Evolutionary conservation across 345 rosid genomes (phyloP).

Genomic region (Excoecaria cochinchinensis): DNA sequence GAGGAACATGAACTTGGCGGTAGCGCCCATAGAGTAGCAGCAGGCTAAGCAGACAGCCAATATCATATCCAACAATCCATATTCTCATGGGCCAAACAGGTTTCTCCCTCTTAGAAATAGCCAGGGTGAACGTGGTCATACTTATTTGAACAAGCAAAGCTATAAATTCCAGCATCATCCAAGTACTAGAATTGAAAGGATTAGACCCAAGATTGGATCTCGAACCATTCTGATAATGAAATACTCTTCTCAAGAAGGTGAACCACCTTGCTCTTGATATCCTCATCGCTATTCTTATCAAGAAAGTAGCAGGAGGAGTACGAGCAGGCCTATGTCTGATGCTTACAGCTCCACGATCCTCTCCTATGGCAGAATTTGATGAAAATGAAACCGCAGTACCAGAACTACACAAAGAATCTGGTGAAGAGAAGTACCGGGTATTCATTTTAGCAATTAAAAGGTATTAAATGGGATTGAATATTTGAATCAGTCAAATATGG

Average conservation of each 20-base stretch:
- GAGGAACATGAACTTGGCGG: conserved; percentile 41
- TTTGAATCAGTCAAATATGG: neutral
- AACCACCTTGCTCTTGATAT: conserved; percentile 95
- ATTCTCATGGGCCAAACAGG: conserved; percentile 94
- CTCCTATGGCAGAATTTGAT: conserved; percentile 41
- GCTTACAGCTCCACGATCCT: conserved; percentile 23
- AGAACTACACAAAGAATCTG: conserved; percentile 45
- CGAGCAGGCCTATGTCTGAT: conserved; percentile 51
- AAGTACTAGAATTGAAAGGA: conserved; percentile 80
- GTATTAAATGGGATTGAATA: neutral
- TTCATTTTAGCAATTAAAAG: conserved; percentile 39
- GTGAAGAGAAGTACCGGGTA: conserved; percentile 49
- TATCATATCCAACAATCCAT: conserved; percentile 83
- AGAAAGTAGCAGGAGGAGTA: conserved; percentile 39
- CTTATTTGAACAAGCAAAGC: conserved; percentile 66
- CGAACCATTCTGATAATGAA: conserved; percentile 93
- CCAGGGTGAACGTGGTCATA: conserved; percentile 61
- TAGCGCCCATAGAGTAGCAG: conserved; percentile 76
- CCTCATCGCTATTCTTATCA: conserved; percentile 69
- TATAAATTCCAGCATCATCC: conserved; percentile 88
- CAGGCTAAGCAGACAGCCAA: conserved; percentile 73
- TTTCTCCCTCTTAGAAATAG: conserved; percentile 63
- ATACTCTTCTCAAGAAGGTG: conserved; percentile 84
- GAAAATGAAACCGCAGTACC: conserved; percentile 43
- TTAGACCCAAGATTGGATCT: conserved; percentile 84